Conservation (phyloP, 1,284 basidiomycete species). For the Rhizoctonia solani region DNA sequence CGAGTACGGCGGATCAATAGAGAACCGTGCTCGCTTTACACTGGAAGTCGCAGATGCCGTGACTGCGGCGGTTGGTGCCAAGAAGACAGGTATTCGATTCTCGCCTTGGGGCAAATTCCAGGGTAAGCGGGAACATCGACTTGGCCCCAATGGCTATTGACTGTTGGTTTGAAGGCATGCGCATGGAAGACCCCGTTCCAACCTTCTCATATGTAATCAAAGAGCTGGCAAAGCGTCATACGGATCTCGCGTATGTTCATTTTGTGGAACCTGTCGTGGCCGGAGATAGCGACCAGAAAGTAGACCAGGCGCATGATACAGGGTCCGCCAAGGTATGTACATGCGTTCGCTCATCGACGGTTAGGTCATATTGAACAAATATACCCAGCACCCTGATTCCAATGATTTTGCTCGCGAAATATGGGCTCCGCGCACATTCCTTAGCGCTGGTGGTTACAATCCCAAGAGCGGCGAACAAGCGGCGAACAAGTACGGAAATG, state of each 20-base stretch:
- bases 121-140: slow-evolving; percentile 19
- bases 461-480: slow-evolving; percentile 41
- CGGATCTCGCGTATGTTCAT: slow-evolving; percentile 62
- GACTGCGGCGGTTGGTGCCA: slow-evolving; percentile 47
- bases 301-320: slow-evolving; percentile 39
- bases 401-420: slow-evolving; percentile 39
- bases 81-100: slow-evolving; percentile 48
- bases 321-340: neutral
- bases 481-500: slow-evolving; percentile 1
- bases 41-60: slow-evolving; percentile 47
- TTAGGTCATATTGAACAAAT: neutral
- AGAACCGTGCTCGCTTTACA: slow-evolving; percentile 51
- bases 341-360: neutral
- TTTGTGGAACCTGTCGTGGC: slow-evolving; percentile 53
- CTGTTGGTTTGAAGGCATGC: slow-evolving; percentile 44
- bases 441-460: slow-evolving; percentile 53
- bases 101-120: slow-evolving; percentile 47
- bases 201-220: slow-evolving; percentile 50
- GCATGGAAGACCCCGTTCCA: slow-evolving; percentile 52
- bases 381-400: slow-evolving; percentile 31
- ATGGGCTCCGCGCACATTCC: slow-evolving; percentile 46
- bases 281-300: slow-evolving; percentile 40
- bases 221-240: slow-evolving; percentile 47
- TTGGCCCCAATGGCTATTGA: neutral
- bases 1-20: slow-evolving; percentile 51